A percentile compares a stretch with the other conserved stretches of the same genome.
Conservation (phyloP, 805 yeast genomes). For the Candida sphagnicola region DNA sequence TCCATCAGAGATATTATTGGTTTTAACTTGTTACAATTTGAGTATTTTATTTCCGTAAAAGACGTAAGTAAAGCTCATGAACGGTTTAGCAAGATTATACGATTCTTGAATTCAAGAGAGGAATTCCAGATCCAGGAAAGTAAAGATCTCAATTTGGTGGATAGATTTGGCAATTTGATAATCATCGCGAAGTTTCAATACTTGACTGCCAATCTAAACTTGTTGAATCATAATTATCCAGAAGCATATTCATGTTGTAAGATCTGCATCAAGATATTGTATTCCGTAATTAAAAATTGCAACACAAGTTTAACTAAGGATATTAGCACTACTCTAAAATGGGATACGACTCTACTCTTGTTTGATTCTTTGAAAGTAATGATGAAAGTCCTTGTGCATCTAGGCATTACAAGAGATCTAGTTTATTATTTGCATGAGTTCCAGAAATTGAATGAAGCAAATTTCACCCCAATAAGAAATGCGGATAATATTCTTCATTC, state of each 20-base stretch:
- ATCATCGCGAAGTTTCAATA: constrained; percentile 34
- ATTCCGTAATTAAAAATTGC: constrained; percentile 48
- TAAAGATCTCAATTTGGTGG: constrained; percentile 10
- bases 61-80: constrained; percentile 17
- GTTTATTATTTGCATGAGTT: constrained; percentile 52
- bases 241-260: constrained; percentile 40
- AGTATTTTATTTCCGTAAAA: constrained; percentile 16
- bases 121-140: constrained; percentile 22
- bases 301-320: constrained; percentile 14
- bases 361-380: constrained; percentile 36
- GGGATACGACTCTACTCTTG: constrained; percentile 33
- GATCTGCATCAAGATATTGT: constrained; percentile 47
- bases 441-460: constrained; percentile 28
- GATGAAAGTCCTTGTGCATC: constrained; percentile 35
- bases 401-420: constrained; percentile 60
- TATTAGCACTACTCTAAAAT: constrained; percentile 24
- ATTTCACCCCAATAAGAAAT: constrained; percentile 20
- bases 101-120: constrained; percentile 20
- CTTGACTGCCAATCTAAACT: constrained; percentile 22
- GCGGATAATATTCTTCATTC: constrained; percentile 11
- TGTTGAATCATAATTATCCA: constrained; percentile 13
- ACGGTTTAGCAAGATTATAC: constrained; percentile 19
- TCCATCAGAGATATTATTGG: constrained; percentile 12
- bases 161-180: constrained; percentile 23
- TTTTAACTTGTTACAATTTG: constrained; percentile 29